Conservation (phyloP, 2,329 filamentous ascomycete genomes). For the Dendrostoma leiphaemia region DNA sequence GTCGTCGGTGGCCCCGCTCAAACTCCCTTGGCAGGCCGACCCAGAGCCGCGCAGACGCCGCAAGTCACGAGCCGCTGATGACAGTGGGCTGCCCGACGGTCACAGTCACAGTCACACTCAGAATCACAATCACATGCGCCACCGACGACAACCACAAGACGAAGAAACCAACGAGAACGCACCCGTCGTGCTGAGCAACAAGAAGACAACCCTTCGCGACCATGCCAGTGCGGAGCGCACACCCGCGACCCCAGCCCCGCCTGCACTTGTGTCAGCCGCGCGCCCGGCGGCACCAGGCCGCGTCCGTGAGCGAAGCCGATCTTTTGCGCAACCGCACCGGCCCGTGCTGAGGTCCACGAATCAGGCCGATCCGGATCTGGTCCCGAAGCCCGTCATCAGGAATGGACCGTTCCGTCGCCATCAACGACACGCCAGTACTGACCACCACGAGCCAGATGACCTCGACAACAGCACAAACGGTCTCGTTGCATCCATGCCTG, state of each 20-base stretch:
- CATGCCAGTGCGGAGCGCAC: not conserved
- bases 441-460: not conserved
- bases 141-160: not conserved
- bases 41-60: conserved; percentile 27
- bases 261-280: conserved; percentile 4
- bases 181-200: not conserved
- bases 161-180: not conserved
- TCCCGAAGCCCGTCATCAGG: conserved; percentile 9
- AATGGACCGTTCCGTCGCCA: conserved; percentile 6
- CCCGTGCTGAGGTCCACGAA: conserved; percentile 18
- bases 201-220: not conserved
- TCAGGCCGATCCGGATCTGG: conserved; percentile 10
- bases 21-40: conserved; percentile 30
- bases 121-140: not conserved
- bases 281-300: not conserved
- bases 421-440: not conserved
- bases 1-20: conserved; percentile 28
- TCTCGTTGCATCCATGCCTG: conserved; percentile 6
- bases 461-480: not conserved
- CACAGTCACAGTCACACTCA: not conserved
- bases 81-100: not conserved
- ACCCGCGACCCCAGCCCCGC: not conserved
- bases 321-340: conserved; percentile 9
- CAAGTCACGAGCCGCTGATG: conserved; percentile 18
- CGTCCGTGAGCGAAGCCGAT: not conserved